Percentiles rank a stretch among this genome's conserved stretches.
phyloP scores from a whole-genome alignment of 2,329 filamentous ascomycete species.

The Cercospora zeina region DNA sequence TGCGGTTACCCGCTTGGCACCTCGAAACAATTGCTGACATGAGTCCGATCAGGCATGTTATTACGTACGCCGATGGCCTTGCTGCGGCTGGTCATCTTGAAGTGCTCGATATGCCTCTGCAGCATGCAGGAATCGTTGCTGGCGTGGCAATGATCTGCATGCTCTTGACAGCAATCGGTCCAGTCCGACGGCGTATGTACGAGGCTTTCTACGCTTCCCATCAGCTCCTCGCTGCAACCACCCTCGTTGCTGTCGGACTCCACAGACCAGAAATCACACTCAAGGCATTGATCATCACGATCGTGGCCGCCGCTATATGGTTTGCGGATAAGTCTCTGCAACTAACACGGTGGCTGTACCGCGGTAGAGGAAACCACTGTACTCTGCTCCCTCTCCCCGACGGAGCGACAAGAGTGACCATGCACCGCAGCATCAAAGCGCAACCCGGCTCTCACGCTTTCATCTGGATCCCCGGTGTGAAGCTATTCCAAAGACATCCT shows the following conservation, averaged over 20 bases:
- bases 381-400: constrained; percentile 28
- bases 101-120: constrained; percentile 16
- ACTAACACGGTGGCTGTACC: constrained; percentile 26
- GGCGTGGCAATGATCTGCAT: constrained; percentile 31
- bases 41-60: not conserved
- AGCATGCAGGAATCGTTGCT: constrained; percentile 30
- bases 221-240: constrained; percentile 25
- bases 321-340: constrained; percentile 28
- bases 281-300: constrained; percentile 29
- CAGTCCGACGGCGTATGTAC: constrained; percentile 30
- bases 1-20: not conserved
- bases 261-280: constrained; percentile 28
- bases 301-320: constrained; percentile 27
- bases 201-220: constrained; percentile 33
- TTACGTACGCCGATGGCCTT: constrained; percentile 25
- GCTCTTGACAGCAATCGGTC: constrained; percentile 27
- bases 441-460: constrained; percentile 31
- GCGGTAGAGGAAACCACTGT: constrained; percentile 23
- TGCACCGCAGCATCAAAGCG: constrained; percentile 23
- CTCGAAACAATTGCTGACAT: not conserved
- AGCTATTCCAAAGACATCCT: constrained; percentile 28
- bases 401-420: constrained; percentile 27
- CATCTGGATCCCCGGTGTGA: constrained; percentile 30
- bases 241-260: constrained; percentile 30
- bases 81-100: constrained; percentile 20